Percentiles rank a stretch among this genome's conserved stretches.
Evolutionary conservation across 306 rosid genomes (phyloP).

Genomic region (Carpinus fangiana): DNA sequence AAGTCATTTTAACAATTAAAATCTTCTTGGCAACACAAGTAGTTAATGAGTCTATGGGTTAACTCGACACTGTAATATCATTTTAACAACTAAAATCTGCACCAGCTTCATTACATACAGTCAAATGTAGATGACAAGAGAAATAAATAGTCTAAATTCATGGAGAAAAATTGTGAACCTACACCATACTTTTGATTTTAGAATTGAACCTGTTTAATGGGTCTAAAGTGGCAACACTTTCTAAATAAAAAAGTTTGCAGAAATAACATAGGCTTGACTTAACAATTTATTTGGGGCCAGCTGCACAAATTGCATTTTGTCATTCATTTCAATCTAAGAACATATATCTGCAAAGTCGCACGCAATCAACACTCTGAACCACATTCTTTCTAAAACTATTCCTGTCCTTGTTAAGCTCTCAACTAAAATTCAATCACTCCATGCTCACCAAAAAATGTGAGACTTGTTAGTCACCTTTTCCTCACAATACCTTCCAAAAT

Average conservation of each 20-base stretch:
- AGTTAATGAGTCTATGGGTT: too few relatives aligned
- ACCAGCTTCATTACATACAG: too few relatives aligned
- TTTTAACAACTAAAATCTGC: too few relatives aligned
- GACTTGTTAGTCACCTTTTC: conserved; percentile 23
- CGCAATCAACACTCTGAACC: not conserved
- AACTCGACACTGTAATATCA: too few relatives aligned
- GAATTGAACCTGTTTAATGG: not conserved
- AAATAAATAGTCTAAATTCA: not conserved
- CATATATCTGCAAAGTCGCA: not conserved
- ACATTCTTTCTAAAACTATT: not conserved
- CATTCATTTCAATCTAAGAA: not conserved
- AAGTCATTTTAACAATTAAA: too few relatives aligned
- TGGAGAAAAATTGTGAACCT: not conserved
- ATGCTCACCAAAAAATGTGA: not conserved
- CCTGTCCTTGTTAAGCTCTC: not conserved
- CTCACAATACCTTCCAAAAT: conserved; percentile 41
- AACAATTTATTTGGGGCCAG: not conserved
- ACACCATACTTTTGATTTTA: not conserved
- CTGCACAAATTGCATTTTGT: not conserved
- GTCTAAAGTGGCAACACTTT: not conserved
- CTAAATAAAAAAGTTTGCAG: not conserved
- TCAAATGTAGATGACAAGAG: not conserved
- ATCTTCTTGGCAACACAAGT: not conserved
- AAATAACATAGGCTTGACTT: not conserved
- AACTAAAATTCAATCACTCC: not conserved